Percentiles rank a stretch among this genome's conserved stretches.
phyloP scores from a whole-genome alignment of 139 green algal genomes.

The Coccomyxa sp. region DNA sequence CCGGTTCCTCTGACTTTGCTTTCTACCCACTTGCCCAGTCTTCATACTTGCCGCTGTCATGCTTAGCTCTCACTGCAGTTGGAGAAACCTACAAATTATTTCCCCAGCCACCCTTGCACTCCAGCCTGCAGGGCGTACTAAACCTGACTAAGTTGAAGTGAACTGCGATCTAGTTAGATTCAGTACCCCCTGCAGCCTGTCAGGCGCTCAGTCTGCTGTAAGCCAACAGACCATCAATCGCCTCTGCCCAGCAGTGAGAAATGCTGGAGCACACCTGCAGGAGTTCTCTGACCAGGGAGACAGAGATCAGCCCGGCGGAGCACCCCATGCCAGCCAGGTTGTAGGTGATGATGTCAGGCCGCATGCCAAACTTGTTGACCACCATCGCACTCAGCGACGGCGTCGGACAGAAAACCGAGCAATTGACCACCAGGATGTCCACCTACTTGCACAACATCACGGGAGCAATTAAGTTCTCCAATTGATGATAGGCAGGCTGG shows the following conservation, averaged over 20 bases:
- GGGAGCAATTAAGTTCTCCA: background rate
- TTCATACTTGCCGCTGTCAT: too few relatives aligned
- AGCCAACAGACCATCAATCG: background rate
- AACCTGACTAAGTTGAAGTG: background rate
- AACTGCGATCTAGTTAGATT: background rate
- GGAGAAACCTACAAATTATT: too few relatives aligned
- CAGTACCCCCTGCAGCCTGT: background rate
- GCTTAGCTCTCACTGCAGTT: too few relatives aligned
- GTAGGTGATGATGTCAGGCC: slow-evolving; percentile 57
- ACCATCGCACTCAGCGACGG: slow-evolving; percentile 70
- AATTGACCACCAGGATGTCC: slow-evolving; percentile 79
- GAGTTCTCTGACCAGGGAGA: slow-evolving; percentile 65
- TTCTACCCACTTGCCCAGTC: too few relatives aligned
- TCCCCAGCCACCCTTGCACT: too few relatives aligned
- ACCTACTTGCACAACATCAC: slow-evolving; percentile 56
- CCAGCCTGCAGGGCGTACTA: too few relatives aligned
- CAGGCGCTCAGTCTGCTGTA: too few relatives aligned
- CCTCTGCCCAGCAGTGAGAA: background rate
- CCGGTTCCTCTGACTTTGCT: background rate
- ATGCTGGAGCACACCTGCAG: slow-evolving; percentile 21
- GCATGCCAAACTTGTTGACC: slow-evolving; percentile 81
- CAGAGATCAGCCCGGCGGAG: slow-evolving; percentile 75
- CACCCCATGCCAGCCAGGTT: slow-evolving; percentile 78
- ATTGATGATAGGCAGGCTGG: too few relatives aligned
- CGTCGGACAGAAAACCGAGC: slow-evolving; percentile 74